Base-by-base conservation (phyloP, 1,284 basidiomycete species). In the Cryptococcus sp. region DNA sequence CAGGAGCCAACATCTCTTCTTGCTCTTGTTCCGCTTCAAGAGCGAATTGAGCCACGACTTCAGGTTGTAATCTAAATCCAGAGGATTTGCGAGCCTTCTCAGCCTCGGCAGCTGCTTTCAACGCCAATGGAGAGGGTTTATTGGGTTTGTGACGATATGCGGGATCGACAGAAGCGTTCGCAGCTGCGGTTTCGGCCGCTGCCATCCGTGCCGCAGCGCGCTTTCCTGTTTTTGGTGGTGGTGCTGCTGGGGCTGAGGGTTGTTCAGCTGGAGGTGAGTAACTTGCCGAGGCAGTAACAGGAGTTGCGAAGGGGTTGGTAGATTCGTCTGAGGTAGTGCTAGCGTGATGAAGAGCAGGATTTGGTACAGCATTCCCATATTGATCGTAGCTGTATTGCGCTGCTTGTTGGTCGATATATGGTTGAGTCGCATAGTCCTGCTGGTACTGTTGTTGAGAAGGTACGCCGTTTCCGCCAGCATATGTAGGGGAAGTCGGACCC, bases 101-200 rank as follows among this genome's bases (percentile, higher is more conserved):
- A 8, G 40, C 38, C 39, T 63, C 49, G 20, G 54, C 51, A 39
- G 44, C 47, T 6, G 63, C 65, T n/a, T 54, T 58, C 15, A 70
- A 26, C 26, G 75, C 73, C n/a, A 78, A 64, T 2, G 77, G 77
- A 7, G 68, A 71, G 2, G 77, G 75, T 54, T 75, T 74, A 20
- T 69, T 67, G 0, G 77, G 75, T 54, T 69, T 66, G 59, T 75
- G 73, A 40, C 73, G 63, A 23, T 62, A 59, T 1, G 57, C 61
- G 10, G 63, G 55, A 34, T 71, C 70, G 10, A 63, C 64, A 17
- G 54, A 29, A 0, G 64, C 66, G 22, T 57, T 57, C 15, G 72
- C 72, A 2, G 67, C 73, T 5, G 74, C 68, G 19, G 55, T 57
- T 41, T 75, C 72, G 11, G 75, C 74, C 0, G 62, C 64, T 3